Evolutionary conservation across 176 grass and related monocot species (phyloP).

Genomic region (Leersia perrieri): DNA sequence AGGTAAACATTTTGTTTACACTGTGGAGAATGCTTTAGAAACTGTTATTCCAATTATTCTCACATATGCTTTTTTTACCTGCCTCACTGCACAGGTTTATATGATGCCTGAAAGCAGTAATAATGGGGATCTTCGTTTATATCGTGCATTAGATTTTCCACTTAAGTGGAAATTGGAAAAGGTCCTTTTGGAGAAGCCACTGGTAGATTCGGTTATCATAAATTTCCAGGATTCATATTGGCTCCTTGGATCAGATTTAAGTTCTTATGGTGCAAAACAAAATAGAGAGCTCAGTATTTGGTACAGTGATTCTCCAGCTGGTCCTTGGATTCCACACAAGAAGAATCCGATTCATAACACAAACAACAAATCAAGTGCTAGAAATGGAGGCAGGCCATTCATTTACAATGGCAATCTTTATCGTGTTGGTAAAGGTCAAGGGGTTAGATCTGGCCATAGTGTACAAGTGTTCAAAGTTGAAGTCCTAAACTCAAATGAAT

Average conservation of each 20-base stretch:
- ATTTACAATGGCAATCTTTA: constrained; percentile 67
- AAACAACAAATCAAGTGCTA: constrained; percentile 44
- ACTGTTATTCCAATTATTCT: background rate
- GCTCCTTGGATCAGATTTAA: constrained; percentile 88
- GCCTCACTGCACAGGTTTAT: constrained; percentile 47
- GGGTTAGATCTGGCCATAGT: constrained; percentile 38
- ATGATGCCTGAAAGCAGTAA: constrained; percentile 95
- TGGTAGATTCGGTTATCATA: constrained; percentile 82
- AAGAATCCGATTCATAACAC: constrained; percentile 48
- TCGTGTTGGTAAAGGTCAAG: constrained; percentile 56
- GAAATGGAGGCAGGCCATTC: constrained; percentile 89
- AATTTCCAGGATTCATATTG: constrained; percentile 55
- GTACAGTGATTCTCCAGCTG: constrained; percentile 70
- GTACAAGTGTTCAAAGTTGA: constrained; percentile 62
- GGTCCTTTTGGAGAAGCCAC: constrained; percentile 68
- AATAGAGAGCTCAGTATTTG: constrained; percentile 69
- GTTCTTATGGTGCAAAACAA: constrained; percentile 48
- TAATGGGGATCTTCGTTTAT: constrained; percentile 69
- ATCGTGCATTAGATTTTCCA: constrained; percentile 70
- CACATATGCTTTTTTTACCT: background rate
- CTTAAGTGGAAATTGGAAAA: constrained; percentile 70
- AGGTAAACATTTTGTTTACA: constrained; percentile 35
- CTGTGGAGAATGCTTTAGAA: background rate
- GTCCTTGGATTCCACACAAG: constrained; percentile 73
- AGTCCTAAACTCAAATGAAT: constrained; percentile 59